phyloP scores from a whole-genome alignment of 2,329 filamentous ascomycete genomes.

The Canariomyces notabilis region DNA sequence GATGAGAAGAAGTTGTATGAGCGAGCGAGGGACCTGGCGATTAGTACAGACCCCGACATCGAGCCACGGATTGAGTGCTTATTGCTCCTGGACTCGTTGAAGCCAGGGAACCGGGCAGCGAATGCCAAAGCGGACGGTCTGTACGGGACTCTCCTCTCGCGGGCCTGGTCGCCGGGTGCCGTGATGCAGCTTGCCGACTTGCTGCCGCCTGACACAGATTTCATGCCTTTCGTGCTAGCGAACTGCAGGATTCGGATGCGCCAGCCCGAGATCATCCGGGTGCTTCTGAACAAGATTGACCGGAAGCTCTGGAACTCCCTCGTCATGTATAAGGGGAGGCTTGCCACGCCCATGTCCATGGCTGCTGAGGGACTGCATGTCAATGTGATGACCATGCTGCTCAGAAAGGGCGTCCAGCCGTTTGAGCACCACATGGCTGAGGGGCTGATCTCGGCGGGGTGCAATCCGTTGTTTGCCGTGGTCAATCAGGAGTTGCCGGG shows the following conservation, averaged over 20 bases:
- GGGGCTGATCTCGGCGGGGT: neutral
- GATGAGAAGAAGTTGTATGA: neutral
- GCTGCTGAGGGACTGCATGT: neutral
- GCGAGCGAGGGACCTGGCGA: neutral
- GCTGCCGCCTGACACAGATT: neutral
- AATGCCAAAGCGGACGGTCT: neutral
- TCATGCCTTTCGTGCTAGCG: neutral
- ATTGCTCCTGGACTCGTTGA: neutral
- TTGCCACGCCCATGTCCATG: neutral
- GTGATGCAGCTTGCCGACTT: neutral
- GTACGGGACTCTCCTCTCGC: neutral
- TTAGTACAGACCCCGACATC: neutral
- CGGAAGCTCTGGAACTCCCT: neutral
- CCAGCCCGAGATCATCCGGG: neutral
- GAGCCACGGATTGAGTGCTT: neutral
- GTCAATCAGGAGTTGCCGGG: neutral
- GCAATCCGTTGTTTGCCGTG: neutral
- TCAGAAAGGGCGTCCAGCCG: neutral
- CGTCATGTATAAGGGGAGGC: neutral
- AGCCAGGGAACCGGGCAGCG: neutral
- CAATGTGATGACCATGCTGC: neutral
- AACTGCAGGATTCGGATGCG: neutral
- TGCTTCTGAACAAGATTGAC: neutral
- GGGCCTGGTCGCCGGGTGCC: neutral
- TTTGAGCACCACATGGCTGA: neutral